Percentiles rank a stretch among this genome's conserved stretches.
Conservation (phyloP, 352 stramenopile genomes). For the Albugo candida region DNA sequence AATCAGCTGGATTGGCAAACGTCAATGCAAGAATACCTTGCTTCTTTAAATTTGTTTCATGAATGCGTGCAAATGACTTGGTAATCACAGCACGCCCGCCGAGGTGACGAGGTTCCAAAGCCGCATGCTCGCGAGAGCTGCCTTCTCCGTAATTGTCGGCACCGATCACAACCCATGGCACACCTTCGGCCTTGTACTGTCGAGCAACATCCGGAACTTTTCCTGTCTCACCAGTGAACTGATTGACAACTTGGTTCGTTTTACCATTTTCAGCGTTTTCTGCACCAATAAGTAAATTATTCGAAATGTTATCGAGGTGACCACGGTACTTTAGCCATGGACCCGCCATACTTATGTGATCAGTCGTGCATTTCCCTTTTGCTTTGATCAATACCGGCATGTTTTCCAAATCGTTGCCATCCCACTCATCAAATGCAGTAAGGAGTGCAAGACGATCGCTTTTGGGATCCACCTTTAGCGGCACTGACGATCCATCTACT, state of each 20-base stretch:
- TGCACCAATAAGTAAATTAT: slow-evolving; percentile 87
- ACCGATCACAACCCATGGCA: slow-evolving; percentile 84
- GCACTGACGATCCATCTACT: slow-evolving; percentile 30
- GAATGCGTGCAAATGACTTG: slow-evolving; percentile 88
- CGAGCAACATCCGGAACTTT: slow-evolving; percentile 79
- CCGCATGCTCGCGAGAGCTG: slow-evolving; percentile 82
- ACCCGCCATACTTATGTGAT: slow-evolving; percentile 88
- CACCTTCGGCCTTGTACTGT: slow-evolving; percentile 80
- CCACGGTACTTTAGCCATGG: slow-evolving; percentile 89
- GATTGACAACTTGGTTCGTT: slow-evolving; percentile 85
- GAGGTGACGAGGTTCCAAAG: slow-evolving; percentile 81
- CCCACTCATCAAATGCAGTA: slow-evolving; percentile 75
- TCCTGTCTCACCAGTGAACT: slow-evolving; percentile 70
- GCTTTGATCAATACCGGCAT: slow-evolving; percentile 87
- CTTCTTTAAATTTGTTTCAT: slow-evolving; percentile 94
- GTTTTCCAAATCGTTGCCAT: slow-evolving; percentile 72
- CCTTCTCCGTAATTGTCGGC: slow-evolving; percentile 91
- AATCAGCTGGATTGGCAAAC: slow-evolving; percentile 83
- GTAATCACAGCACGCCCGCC: slow-evolving; percentile 81
- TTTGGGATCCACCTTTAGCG: slow-evolving; percentile 60
- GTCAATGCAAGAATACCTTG: slow-evolving; percentile 87
- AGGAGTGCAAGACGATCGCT: slow-evolving; percentile 80
- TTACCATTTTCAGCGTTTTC: slow-evolving; percentile 85
- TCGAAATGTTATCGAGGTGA: slow-evolving; percentile 89
- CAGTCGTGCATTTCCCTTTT: slow-evolving; percentile 90